Evolutionary conservation across 192 early-diverging fungal species (phyloP).

Genomic region (Coemansia guatemalensis): DNA sequence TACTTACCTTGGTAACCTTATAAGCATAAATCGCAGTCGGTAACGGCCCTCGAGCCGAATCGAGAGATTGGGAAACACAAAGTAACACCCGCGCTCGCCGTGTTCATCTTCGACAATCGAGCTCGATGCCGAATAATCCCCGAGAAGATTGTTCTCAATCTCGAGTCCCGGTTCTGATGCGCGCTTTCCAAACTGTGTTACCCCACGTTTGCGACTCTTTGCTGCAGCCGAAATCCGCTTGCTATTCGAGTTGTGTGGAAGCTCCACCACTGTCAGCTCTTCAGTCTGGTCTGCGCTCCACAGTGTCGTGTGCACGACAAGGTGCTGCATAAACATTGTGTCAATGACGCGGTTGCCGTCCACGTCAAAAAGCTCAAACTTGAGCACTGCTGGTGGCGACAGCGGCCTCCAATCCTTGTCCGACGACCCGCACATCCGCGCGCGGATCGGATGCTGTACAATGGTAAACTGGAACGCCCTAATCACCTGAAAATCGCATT

Average conservation of each 20-base stretch:
- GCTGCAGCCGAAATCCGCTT: conserved; percentile 53
- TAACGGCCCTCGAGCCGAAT: conserved; percentile 75
- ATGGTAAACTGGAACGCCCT: conserved; percentile 64
- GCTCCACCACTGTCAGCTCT: conserved; percentile 45
- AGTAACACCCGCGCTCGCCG: conserved; percentile 69
- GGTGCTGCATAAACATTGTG: conserved; percentile 46
- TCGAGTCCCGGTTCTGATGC: conserved; percentile 31
- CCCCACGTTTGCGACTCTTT: conserved; percentile 51
- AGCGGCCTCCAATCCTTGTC: conserved; percentile 80
- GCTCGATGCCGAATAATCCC: conserved; percentile 43
- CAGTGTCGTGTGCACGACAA: conserved; percentile 54
- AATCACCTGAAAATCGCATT: conserved; percentile 12
- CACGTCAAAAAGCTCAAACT: conserved; percentile 61
- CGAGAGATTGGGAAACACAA: conserved; percentile 76
- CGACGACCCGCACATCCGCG: conserved; percentile 79
- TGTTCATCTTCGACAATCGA: conserved; percentile 45
- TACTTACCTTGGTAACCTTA: conserved; percentile 62
- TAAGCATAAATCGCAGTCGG: conserved; percentile 64
- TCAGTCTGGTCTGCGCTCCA: conserved; percentile 36
- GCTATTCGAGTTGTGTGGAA: conserved; percentile 50
- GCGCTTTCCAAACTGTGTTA: conserved; percentile 39
- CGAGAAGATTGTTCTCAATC: conserved; percentile 48
- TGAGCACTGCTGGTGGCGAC: conserved; percentile 75
- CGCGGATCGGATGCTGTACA: conserved; percentile 72
- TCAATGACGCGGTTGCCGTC: conserved; percentile 51